Percentiles rank a stretch among this genome's conserved stretches.
Conservation (phyloP, 805 yeast species). For the Sugiyamaella lignohabitans region DNA sequence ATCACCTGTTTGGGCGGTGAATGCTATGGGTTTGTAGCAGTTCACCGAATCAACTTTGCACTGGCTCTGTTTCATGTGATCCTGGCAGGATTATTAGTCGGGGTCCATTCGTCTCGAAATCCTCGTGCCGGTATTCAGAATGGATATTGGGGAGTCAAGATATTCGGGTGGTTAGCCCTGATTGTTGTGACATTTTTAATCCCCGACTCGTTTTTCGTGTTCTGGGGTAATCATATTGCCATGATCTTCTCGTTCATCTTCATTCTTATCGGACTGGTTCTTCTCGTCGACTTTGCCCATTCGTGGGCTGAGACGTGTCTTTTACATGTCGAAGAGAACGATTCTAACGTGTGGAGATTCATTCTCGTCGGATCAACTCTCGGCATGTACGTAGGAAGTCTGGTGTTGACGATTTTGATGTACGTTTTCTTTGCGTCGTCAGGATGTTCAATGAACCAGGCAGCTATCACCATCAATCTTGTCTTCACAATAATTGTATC, state of each 20-base stretch:
- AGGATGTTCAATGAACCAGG: slow-evolving; percentile 84
- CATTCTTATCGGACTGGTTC: slow-evolving; percentile 80
- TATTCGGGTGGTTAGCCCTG: slow-evolving; percentile 51
- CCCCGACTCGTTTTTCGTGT: slow-evolving; percentile 79
- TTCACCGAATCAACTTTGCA: slow-evolving; percentile 87
- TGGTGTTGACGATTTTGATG: slow-evolving; percentile 72
- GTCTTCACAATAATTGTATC: slow-evolving; percentile 60
- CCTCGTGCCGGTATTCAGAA: slow-evolving; percentile 82
- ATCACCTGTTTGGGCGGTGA: slow-evolving; percentile 73
- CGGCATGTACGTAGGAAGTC: slow-evolving; percentile 69
- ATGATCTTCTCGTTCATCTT: slow-evolving; percentile 78
- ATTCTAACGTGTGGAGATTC: slow-evolving; percentile 61
- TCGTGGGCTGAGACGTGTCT: slow-evolving; percentile 97
- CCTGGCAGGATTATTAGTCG: slow-evolving; percentile 59
- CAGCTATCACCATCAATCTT: slow-evolving; percentile 75
- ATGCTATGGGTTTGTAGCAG: slow-evolving; percentile 89
- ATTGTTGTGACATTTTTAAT: slow-evolving; percentile 62
- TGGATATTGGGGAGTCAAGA: slow-evolving; percentile 82
- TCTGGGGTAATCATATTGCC: slow-evolving; percentile 89
- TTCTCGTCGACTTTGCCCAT: slow-evolving; percentile 94
- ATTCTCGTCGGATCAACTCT: slow-evolving; percentile 81
- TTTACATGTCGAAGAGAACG: slow-evolving; percentile 79
- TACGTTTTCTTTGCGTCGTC: slow-evolving; percentile 71
- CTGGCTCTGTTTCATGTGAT: slow-evolving; percentile 71
- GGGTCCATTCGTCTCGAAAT: slow-evolving; percentile 70